phyloP scores from a whole-genome alignment of 306 rosid genomes.

The Vicia sativa region DNA sequence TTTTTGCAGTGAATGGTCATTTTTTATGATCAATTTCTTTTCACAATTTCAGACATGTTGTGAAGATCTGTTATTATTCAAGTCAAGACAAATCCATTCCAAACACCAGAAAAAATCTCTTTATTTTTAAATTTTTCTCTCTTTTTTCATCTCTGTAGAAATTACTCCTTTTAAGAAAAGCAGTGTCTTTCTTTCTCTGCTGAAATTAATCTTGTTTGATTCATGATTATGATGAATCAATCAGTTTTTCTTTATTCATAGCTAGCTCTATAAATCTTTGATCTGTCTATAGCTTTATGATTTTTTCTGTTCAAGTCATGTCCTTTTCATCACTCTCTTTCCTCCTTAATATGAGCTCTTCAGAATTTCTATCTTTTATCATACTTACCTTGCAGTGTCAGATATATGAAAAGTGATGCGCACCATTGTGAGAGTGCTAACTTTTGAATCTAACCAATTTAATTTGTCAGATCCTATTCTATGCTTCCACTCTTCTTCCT shows the following conservation, averaged over 20 bases:
- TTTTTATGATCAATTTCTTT: slow-evolving; percentile 38
- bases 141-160: slow-evolving; percentile 46
- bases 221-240: slow-evolving; percentile 19
- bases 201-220: slow-evolving; percentile 1
- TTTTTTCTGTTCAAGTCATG: slow-evolving; percentile 74
- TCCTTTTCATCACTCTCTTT: slow-evolving; percentile 58
- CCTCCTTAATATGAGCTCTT: slow-evolving; percentile 41
- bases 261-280: slow-evolving; percentile 4
- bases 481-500: slow-evolving; percentile 2
- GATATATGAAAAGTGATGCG: slow-evolving; percentile 54
- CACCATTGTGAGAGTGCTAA: slow-evolving; percentile 59
- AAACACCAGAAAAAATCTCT: slow-evolving; percentile 36
- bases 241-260: slow-evolving; percentile 11
- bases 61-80: slow-evolving; percentile 18
- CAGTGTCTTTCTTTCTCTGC: slow-evolving; percentile 30
- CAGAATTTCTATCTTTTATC: slow-evolving; percentile 68
- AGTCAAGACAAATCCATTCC: slow-evolving; percentile 40
- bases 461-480: slow-evolving; percentile 14
- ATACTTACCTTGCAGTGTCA: slow-evolving; percentile 73
- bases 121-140: slow-evolving; percentile 5
- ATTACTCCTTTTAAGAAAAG: slow-evolving; percentile 55
- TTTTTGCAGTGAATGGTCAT: slow-evolving; percentile 52
- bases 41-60: slow-evolving; percentile 47
- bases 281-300: slow-evolving; percentile 53
- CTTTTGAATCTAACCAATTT: slow-evolving; percentile 27